Evolutionary conservation across 768 basidiomycete species (phyloP), one percentile per base, ranked within the genome.

Genomic region (Kwoniella europaea): DNA sequence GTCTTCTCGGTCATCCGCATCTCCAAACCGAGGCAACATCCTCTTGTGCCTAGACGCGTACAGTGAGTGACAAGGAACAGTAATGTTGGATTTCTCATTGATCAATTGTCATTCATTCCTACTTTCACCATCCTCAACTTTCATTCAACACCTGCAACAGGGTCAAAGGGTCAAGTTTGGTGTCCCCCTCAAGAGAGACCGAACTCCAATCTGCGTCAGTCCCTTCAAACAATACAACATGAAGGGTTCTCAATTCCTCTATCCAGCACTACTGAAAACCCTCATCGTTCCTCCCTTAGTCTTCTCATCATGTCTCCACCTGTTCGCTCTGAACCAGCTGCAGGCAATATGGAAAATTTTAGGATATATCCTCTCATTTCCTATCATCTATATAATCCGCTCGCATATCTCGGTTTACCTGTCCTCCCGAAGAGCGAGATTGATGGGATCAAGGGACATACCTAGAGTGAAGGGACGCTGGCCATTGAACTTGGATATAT

Each of bases 401-500:
- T 69, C 63, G 0, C 24, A 66, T 6, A 4, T 59, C 13, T 74
- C 73, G 1, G 24, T 71, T 3, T 57, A 29, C 27, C 24, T 42
- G 58, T 35, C 55, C 2, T 29, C 55, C 27, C 42, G 62, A 15
- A 27, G 58, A 24, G 76, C 78, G 2, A 63, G 55, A 58, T 3
- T 18, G 22, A 42, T 54, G 6, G 75, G 74, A 29, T 78, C 77
- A 1, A 56, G 18, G 1, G 55, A 71, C 18, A 76, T 79, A 20
- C 76, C 77, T 4, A 9, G 65, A 13, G 79, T 80, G 7, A 54
- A 66, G 24, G 76, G 81, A 46, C 65, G 69, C 67, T 79, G 74
- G 73, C 77, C 77, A 2, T 62, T 82, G 18, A 82, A 80, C 56
- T 59, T 82, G 42, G 81, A 82, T 72, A 58, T 82, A 24, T 55